Evolutionary conservation across 2,329 filamentous ascomycete genomes (phyloP), one percentile per base, ranked within the genome.

Genomic region (Ceratocystis huliohia): DNA sequence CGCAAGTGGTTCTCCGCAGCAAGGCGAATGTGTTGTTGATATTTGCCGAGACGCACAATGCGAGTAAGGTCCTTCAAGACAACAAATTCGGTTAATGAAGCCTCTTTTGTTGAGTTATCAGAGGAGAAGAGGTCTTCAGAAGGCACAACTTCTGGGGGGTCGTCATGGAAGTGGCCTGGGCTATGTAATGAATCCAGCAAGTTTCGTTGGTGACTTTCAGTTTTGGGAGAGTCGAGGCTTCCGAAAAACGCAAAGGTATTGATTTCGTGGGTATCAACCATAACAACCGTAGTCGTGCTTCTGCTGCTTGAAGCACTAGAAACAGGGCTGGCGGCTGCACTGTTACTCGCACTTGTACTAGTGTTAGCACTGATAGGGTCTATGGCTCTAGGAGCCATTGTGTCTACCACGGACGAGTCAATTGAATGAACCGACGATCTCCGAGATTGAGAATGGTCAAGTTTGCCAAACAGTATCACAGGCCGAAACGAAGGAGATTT

Each of bases 11-110:
- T 80, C 70, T 89, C 82, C 59, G 86, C 88, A 73, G 87, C 86
- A 70, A 83, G 81, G 76, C 88, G 84, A 79, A 89, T 88, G 79
- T 88, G 87, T 79, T 90, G 87, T 76, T 93, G 89, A 74, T 91
- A 91, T 72, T 86, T 88, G 73, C 88, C 88, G 69, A 91, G 79
- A 69, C 88, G 85, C 70, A 91, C 87, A 71, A 92, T 76, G 74
- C 91, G 88, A 64, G 88, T 88, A 70, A 93, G 82, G 75, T 92
- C 88, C 72, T 89, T 85, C 69, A 93, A 79, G 15, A 86, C 88
- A 59, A 87, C 89, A 46, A 82, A 4, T 22, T 45, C 59, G 2
- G 22, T 33, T 10, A 25, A 80, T 62, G 82, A 79, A 56, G 84
- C 76, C 73, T 89, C 86, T 30, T 17, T 22, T 20, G 15, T 53